phyloP scores from a whole-genome alignment of 2,329 filamentous ascomycete genomes.

The Ophiostoma sp. region DNA sequence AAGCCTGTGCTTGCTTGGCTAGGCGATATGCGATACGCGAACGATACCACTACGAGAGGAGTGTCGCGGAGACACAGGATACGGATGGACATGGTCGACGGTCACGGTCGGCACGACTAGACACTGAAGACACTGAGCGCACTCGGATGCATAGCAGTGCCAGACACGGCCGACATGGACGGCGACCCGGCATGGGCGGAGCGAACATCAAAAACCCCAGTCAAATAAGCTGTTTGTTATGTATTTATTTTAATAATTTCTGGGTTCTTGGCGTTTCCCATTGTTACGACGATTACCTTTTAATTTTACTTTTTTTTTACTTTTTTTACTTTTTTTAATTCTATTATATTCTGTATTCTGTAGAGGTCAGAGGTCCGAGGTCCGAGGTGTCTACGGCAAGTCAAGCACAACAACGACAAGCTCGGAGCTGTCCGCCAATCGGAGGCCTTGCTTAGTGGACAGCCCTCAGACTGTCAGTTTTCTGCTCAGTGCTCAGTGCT shows the following conservation, averaged over 20 bases:
- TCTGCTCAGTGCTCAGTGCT: not conserved
- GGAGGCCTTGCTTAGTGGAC: not conserved
- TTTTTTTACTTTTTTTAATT: not conserved
- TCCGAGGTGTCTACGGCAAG: no score
- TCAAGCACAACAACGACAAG: not conserved
- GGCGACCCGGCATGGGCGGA: slow-evolving; percentile 2
- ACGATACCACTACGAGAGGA: not conserved
- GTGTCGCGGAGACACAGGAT: not conserved
- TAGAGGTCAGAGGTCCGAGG: no score
- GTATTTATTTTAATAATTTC: slow-evolving; percentile 9
- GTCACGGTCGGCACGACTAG: not conserved
- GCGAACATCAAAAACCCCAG: not conserved
- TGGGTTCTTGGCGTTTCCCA: slow-evolving; percentile 7
- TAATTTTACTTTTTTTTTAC: no score
- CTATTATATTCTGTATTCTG: not conserved
- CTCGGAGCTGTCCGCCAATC: not conserved
- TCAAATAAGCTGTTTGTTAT: slow-evolving; percentile 12
- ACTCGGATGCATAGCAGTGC: no score
- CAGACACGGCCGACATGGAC: not conserved
- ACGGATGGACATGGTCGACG: not conserved
- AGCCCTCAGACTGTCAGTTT: not conserved
- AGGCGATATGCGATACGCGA: not conserved
- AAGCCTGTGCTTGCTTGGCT: not conserved
- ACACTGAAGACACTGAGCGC: no score
- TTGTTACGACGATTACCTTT: slow-evolving; percentile 11